phyloP scores from a whole-genome alignment of 192 early-diverging fungal genomes.

The Funneliformis mosseae region DNA sequence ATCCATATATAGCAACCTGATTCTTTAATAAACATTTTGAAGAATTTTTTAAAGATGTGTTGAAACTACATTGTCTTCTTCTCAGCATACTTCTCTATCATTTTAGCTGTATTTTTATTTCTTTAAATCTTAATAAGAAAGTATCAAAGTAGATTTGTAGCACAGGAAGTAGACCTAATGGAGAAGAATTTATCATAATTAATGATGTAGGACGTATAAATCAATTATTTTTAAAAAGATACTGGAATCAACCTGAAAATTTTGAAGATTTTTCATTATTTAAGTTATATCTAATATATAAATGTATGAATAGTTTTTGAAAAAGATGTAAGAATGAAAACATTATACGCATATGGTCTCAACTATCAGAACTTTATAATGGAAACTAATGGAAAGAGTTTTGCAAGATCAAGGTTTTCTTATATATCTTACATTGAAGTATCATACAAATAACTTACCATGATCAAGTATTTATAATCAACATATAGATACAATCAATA shows the following conservation, averaged over 20 bases:
- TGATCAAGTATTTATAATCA: not conserved
- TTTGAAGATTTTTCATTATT: conserved; percentile 27
- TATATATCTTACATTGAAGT: not conserved
- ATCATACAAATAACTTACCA: not conserved
- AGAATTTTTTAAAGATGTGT: not conserved
- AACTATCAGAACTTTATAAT: not conserved
- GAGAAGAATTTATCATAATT: not conserved
- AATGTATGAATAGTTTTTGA: not conserved
- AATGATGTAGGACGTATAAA: not conserved
- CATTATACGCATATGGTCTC: not conserved
- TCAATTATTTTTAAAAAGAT: conserved; percentile 1
- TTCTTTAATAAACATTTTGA: not conserved
- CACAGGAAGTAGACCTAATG: not conserved
- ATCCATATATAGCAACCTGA: too few relatives aligned
- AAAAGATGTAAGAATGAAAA: not conserved
- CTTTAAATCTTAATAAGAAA: conserved; percentile 9
- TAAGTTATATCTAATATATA: not conserved
- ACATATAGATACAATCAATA: not conserved
- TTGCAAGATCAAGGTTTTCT: not conserved
- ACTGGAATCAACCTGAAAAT: not conserved
- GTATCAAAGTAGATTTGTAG: not conserved
- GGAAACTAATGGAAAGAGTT: conserved; percentile 8
- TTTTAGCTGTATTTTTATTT: not conserved
- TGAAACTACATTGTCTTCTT: conserved; percentile 1
- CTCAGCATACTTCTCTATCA: conserved; percentile 5